Evolutionary conservation across 2,329 filamentous ascomycete genomes (phyloP).

Genomic region (Talaromyces albobiverticillius): DNA sequence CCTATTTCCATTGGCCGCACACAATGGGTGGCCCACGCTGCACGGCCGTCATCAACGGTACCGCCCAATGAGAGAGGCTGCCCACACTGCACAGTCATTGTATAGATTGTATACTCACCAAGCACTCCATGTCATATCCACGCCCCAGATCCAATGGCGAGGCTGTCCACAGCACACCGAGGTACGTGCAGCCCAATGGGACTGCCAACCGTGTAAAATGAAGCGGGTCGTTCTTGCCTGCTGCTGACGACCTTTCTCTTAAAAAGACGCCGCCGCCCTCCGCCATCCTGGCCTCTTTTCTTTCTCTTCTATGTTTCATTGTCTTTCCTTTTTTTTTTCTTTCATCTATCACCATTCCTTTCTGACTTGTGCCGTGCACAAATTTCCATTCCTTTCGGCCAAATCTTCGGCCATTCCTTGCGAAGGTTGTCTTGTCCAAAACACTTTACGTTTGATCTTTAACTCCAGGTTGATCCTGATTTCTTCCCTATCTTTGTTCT

Average conservation of each 20-base stretch:
- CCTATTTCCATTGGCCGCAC: too few relatives aligned
- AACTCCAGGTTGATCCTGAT: slow-evolving; percentile 12
- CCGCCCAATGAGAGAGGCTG: too few relatives aligned
- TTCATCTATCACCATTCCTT: neutral
- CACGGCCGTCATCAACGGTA: too few relatives aligned
- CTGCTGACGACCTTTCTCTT: neutral
- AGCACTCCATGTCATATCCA: too few relatives aligned
- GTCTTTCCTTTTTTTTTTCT: neutral
- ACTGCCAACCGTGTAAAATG: neutral
- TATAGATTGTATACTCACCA: too few relatives aligned
- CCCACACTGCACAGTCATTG: too few relatives aligned
- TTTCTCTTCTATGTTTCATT: neutral
- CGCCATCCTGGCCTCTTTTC: neutral
- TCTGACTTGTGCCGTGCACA: slow-evolving; percentile 13
- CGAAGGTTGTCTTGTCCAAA: slow-evolving; percentile 10
- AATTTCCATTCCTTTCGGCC: slow-evolving; percentile 9
- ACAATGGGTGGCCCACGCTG: too few relatives aligned
- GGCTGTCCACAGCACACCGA: neutral
- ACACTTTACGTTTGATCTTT: neutral
- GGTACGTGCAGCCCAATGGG: neutral
- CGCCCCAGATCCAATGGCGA: too few relatives aligned
- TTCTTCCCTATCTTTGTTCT: neutral
- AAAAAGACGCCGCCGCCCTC: slow-evolving; percentile 6
- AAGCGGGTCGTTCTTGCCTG: neutral
- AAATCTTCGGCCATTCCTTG: slow-evolving; percentile 10